These are phyloP conservation scores for Dissoconium aciculare DNA, from an alignment of 2,329 filamentous ascomycete species.

Conservation along the genomic window DNA sequence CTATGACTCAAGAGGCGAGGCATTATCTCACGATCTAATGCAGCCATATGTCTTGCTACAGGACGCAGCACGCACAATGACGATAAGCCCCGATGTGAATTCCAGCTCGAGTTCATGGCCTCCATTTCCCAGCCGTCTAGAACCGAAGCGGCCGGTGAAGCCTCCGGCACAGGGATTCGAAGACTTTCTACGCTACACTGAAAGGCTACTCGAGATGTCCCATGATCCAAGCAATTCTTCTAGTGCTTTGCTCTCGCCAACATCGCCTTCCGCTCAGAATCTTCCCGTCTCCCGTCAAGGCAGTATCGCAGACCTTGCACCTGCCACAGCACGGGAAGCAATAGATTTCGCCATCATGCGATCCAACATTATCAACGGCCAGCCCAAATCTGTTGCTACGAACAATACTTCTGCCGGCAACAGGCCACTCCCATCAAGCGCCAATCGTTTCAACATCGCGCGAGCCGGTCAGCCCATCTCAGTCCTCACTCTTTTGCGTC, in stretches of 20 bases:
- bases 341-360: conserved; percentile 85
- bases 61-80: conserved; percentile 52
- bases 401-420: too few species aligned
- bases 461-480: conserved; percentile 84
- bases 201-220: conserved; percentile 49
- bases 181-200: conserved; percentile 63
- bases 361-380: conserved; percentile 50
- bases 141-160: conserved; percentile 28
- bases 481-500: conserved; percentile 74
- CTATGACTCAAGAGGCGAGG: conserved; percentile 76
- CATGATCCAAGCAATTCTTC: conserved; percentile 38
- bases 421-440: conserved; percentile 44
- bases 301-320: conserved; percentile 27
- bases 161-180: conserved; percentile 29
- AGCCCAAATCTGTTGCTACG: conserved; percentile 20
- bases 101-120: too few species aligned
- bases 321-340: conserved; percentile 57
- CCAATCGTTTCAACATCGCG: conserved; percentile 91
- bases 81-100: conserved; percentile 21
- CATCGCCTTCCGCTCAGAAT: conserved; percentile 44
- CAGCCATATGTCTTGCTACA: conserved; percentile 78
- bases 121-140: too few species aligned
- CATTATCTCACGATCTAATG: conserved; percentile 88
- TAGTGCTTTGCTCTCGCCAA: conserved; percentile 63
- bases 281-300: conserved; percentile 38